Evolutionary conservation across 306 rosid genomes (phyloP), one percentile per base, ranked within the genome.

Genomic region (Rosa chinensis): DNA sequence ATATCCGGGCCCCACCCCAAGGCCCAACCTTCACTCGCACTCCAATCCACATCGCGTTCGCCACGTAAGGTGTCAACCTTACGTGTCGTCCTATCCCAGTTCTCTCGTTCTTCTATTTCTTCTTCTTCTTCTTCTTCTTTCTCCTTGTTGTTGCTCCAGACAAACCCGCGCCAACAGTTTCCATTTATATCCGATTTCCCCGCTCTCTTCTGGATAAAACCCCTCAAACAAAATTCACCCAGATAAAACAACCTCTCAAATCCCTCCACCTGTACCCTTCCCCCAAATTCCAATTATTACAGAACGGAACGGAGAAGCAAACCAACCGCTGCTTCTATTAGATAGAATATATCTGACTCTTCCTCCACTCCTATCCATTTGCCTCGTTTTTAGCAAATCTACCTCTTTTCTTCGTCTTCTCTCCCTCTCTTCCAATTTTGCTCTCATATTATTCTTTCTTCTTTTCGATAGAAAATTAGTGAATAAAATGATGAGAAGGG

Each of bases 401-500:
- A 5, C 23, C 32, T 0, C 40, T 20, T 17, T 40, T 12, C 23
- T 55, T 5, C 62, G 5, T 16, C 5, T 50, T 5, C 10, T 20
- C 35, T 58, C 14, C 14, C 35, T 10, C 16, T 21, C 12, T 4
- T 23, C 13, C 16, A 9, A 16, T 3, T 50, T 44, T 44, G 8
- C 39, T 61, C 6, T 61, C 37, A 59, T 2, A 6, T 18, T 10
- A 5, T 0, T 61, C 62, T 4, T 25, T 11, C 40, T 84, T n/a
- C 49, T 47, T 21, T 32, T 32, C 37, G 37, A 32, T 20, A 8
- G n/a, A 10, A 10, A 53, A 20, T 55, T n/a, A 3, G 3, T 5
- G 7, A 5, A 1, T 45, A 47, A 52, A 13, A 86, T 81, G 90
- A 92, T 78, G 93, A 84, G 81, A 66, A 82, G 88, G 66, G 74